phyloP scores from a whole-genome alignment of 257 asterid species.

The Lycium ferocissimum region DNA sequence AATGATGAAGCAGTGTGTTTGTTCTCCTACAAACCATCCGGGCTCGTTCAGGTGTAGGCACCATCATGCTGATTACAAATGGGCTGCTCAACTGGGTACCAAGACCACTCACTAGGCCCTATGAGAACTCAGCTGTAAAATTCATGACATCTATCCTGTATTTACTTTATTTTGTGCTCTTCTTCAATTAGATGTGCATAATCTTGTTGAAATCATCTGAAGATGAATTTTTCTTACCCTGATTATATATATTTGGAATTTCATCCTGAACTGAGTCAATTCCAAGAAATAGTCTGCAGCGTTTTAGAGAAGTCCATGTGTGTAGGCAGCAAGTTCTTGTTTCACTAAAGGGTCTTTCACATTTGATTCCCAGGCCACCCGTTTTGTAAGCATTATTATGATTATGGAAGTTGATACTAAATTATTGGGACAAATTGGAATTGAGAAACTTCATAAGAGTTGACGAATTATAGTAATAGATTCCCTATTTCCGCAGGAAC shows the following conservation, averaged over 20 bases:
- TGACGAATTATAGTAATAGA: no score
- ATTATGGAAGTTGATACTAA: no score
- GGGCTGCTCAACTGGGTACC: constrained; percentile 14
- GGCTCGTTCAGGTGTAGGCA: constrained; percentile 35
- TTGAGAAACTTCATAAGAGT: not conserved
- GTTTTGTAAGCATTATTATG: not conserved
- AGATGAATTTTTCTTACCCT: not conserved
- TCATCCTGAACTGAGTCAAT: not conserved
- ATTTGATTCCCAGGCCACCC: no score
- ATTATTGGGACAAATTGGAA: not conserved
- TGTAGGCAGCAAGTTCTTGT: no score
- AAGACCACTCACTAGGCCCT: not conserved
- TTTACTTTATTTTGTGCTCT: not conserved
- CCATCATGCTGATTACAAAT: constrained; percentile 31
- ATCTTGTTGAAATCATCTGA: not conserved
- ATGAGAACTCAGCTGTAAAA: not conserved
- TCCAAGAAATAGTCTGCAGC: not conserved
- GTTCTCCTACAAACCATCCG: constrained; percentile 32
- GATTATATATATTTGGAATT: not conserved
- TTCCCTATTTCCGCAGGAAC: not conserved
- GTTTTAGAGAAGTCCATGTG: no score
- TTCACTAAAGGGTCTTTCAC: no score
- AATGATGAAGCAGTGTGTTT: constrained; percentile 23
- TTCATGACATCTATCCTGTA: not conserved
- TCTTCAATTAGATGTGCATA: not conserved